A percentile compares a stretch with the other conserved stretches of the same genome.
These are phyloP conservation scores for Suhomyces sp. DNA, from an alignment of 805 yeast species.

Conservation along the genomic window DNA sequence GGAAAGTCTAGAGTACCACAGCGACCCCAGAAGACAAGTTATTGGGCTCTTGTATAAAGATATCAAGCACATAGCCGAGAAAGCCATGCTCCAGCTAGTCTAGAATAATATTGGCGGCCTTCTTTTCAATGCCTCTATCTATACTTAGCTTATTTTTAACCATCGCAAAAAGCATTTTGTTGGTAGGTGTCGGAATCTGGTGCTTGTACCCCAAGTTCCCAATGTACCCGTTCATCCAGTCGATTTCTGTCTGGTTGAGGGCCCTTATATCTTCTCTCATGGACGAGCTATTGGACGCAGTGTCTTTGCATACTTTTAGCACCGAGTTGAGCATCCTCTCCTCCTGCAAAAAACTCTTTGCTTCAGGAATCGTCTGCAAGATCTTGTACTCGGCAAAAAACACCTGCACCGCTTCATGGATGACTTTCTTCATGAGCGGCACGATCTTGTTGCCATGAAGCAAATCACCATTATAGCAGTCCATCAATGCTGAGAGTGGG, in stretches of 20 bases:
- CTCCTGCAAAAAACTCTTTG: slow-evolving; percentile 26
- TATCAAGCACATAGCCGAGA: slow-evolving; percentile 22
- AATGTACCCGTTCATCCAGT: slow-evolving; percentile 80
- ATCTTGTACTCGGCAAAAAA: slow-evolving; percentile 30
- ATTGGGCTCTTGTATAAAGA: slow-evolving; percentile 26
- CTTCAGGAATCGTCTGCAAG: slow-evolving; percentile 27
- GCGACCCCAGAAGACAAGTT: slow-evolving; percentile 15
- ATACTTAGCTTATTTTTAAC: slow-evolving; percentile 39
- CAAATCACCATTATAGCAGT: slow-evolving; percentile 76
- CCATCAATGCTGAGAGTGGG: slow-evolving; percentile 73
- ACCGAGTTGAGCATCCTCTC: slow-evolving; percentile 36
- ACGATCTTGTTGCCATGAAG: slow-evolving; percentile 34
- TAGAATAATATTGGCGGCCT: slow-evolving; percentile 3
- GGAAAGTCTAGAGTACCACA: slow-evolving; percentile 14
- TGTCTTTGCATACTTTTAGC: slow-evolving; percentile 24
- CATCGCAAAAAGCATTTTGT: slow-evolving; percentile 44
- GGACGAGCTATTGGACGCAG: slow-evolving; percentile 61
- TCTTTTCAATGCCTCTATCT: slow-evolving; percentile 25
- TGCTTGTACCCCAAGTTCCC: slow-evolving; percentile 50
- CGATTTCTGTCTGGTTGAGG: slow-evolving; percentile 68
- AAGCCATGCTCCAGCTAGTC: not conserved
- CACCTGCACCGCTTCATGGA: slow-evolving; percentile 45
- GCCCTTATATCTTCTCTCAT: slow-evolving; percentile 66
- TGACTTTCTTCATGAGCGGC: slow-evolving; percentile 37
- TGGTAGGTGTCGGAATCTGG: slow-evolving; percentile 44